Evolutionary conservation across 768 basidiomycete genomes (phyloP), one percentile per base, ranked within the genome.

Genomic region (Amyloporia xantha): DNA sequence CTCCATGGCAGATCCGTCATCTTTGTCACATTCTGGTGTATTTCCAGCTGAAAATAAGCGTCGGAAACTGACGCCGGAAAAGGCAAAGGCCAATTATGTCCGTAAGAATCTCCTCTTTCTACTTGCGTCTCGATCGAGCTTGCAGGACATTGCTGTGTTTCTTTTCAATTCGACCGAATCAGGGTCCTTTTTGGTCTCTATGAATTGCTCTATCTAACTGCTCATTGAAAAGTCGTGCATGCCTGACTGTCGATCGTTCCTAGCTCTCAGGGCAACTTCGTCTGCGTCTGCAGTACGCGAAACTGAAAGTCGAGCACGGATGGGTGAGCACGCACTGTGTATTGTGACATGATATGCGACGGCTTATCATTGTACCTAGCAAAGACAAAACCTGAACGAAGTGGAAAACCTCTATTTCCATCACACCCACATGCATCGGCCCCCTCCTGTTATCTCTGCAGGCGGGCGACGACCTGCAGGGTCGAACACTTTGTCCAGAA

Each of bases 401-500:
- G 86, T 89, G 4, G 86, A 89, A 63, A 88, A 88, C 58, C 70
- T 89, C 7, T 89, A 87, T 68, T 88, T 88, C 58, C 82, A 80
- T 42, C 82, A 84, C 59, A 82, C 84, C 0, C 80, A 84, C 27
- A 54, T 52, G 41, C 38, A 53, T 3, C 57, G 54, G 12, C 52
- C 54, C 1, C 53, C 45, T 28, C 53, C 55, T 13, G 50, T 54
- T 23, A 51, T 54, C 4, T 50, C 52, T 7, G 46, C 57, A 4
- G 57, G 53, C 17, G 56, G 54, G 2, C 51, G 54, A n/a, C 46
- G 54, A 21, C 50, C 43, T 10, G 48, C 50, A 10, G 52, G 12
- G 4, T 33, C 19, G 6, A 33, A 5, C 26, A 27, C 26, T 10
- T 23, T n/a, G 7, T n/a, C 27, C 3, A 13, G 5, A 13, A 36